Percentiles rank a stretch among this genome's conserved stretches.
Conservation (phyloP, 176 grass and related monocot genomes). For the Carex cristatella region DNA sequence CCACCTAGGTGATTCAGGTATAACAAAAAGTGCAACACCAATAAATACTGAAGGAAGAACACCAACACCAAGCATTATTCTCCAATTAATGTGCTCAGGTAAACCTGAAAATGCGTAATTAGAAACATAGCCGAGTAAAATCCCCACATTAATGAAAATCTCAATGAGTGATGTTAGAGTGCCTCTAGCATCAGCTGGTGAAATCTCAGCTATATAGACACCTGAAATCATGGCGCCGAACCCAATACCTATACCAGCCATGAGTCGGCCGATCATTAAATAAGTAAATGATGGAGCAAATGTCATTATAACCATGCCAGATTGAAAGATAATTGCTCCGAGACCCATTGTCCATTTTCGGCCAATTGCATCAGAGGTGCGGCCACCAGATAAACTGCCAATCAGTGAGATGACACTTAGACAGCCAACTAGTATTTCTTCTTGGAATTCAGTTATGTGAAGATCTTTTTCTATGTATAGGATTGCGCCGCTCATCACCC, state of each 20-base stretch:
- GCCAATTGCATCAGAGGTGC: constrained; percentile 80
- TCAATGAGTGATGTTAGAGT: constrained; percentile 86
- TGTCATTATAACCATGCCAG: constrained; percentile 68
- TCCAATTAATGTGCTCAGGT: constrained; percentile 83
- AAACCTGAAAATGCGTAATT: constrained; percentile 86
- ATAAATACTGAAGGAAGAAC: constrained; percentile 84
- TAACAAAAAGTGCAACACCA: constrained; percentile 67
- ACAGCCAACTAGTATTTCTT: constrained; percentile 79
- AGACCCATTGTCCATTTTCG: constrained; percentile 92
- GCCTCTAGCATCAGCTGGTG: constrained; percentile 54
- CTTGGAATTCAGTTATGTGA: constrained; percentile 73
- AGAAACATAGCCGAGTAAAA: constrained; percentile 83
- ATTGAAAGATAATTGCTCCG: constrained; percentile 74
- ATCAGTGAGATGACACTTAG: constrained; percentile 83
- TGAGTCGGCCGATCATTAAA: constrained; percentile 69
- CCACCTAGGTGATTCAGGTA: constrained; percentile 90
- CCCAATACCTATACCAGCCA: constrained; percentile 78
- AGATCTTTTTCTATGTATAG: constrained; percentile 92
- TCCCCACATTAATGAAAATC: constrained; percentile 88
- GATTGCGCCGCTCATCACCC: constrained; percentile 82
- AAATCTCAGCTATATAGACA: constrained; percentile 96
- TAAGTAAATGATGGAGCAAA: constrained; percentile 80
- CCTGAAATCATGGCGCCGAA: constrained; percentile 89
- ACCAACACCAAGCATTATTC: constrained; percentile 86
- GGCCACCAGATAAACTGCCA: constrained; percentile 79